Evolutionary conservation across 495 filamentous ascomycete species (phyloP).

Genomic region (Talaromyces proteolyticus): DNA sequence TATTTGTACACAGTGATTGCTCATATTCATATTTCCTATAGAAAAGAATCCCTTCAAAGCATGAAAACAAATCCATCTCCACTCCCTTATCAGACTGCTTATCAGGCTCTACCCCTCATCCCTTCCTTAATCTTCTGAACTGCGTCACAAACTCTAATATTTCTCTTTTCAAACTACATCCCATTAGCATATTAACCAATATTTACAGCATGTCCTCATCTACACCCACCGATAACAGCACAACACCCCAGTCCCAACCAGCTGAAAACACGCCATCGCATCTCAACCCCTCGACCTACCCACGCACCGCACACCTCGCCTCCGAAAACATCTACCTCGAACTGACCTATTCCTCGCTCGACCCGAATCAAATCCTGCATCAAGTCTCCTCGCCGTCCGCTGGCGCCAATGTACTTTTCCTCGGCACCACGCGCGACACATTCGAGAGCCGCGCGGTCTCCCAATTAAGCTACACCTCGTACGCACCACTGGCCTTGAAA

Average conservation of each 20-base stretch:
- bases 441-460: slow-evolving; percentile 71
- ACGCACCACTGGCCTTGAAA: slow-evolving; percentile 66
- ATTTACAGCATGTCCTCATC: not conserved
- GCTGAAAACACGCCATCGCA: slow-evolving; percentile 17
- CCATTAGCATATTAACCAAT: too few relatives aligned
- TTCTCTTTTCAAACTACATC: too few relatives aligned
- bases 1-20: too few relatives aligned
- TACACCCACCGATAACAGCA: not conserved
- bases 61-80: too few relatives aligned
- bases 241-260: not conserved
- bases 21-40: too few relatives aligned
- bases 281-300: slow-evolving; percentile 36
- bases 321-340: slow-evolving; percentile 32
- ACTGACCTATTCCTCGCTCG: slow-evolving; percentile 57
- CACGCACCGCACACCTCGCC: slow-evolving; percentile 22
- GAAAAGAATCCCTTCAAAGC: too few relatives aligned
- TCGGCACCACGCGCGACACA: slow-evolving; percentile 82
- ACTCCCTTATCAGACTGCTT: too few relatives aligned
- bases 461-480: slow-evolving; percentile 78
- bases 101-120: too few relatives aligned
- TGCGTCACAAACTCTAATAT: too few relatives aligned
- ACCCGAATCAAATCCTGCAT: slow-evolving; percentile 52
- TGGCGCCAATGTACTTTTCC: slow-evolving; percentile 84
- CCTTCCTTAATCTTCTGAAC: too few relatives aligned
- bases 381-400: slow-evolving; percentile 72